Base-by-base conservation (phyloP, 1,284 basidiomycete species). In the Cryptococcus sp. region DNA sequence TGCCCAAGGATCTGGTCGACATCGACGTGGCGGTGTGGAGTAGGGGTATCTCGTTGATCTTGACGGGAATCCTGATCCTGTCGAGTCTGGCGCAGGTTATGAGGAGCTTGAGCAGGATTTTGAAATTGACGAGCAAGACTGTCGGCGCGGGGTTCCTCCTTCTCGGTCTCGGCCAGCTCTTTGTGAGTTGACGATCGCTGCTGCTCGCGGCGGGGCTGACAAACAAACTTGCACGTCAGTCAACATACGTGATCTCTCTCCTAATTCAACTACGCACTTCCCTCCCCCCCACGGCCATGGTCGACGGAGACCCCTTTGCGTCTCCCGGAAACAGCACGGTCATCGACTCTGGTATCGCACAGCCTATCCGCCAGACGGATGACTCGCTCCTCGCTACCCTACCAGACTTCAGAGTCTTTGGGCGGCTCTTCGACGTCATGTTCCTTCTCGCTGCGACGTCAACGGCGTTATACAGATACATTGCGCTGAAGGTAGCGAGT, bases 361-460 rank as follows among this genome's bases (percentile, higher is more conserved):
- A 4, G 9, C 40, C 37, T 18, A 13, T 42, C 40, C 21, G 24
- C 33, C 38, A 43, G 20, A 54, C 50, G 23, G 68, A 71, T 46
- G 64, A 67, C 38, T 70, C 67, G 4, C 61, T 77, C 12, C 62
- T 77, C 8, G 63, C 69, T 1, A 69, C 72, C 12, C 61, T 78
- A 2, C 77, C 77, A 9, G 74, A 77, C 50, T 78, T 78, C 57
- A 58, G 69, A 20, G 70, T 77, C 0, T 78, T 78, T 60, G 77
- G 77, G 13, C 62, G 75, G 35, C 60, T 77, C 21, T 78, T 78
- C 56, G 77, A 78, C 50, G 53, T 71, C 24, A 64, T 73, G 39
- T 78, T 78, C 55, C 56, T 78, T 21, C 28, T 75, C 12, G 73
- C 73, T 2, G 75, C 76, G 1, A 44, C 64, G 0, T 61, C 61